phyloP scores from a whole-genome alignment of 345 rosid species.

The Eucalyptus erythrocorys region DNA sequence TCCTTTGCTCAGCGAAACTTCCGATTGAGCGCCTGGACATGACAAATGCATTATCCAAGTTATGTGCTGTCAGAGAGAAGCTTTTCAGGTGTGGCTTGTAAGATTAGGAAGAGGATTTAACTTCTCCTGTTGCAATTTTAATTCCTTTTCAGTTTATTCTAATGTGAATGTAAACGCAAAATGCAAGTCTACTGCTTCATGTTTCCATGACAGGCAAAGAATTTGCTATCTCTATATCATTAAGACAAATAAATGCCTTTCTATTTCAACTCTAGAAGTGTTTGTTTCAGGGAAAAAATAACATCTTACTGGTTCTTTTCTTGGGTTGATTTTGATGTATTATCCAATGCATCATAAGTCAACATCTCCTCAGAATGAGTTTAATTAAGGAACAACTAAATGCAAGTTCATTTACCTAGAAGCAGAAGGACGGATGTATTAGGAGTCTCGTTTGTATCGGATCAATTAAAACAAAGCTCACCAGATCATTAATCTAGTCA shows the following conservation, averaged over 20 bases:
- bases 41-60: not conserved
- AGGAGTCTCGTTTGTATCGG: too few relatives aligned
- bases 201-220: rapidly evolving
- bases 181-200: not conserved
- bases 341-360: too few relatives aligned
- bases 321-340: too few relatives aligned
- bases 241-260: not conserved
- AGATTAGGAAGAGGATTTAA: not conserved
- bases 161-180: not conserved
- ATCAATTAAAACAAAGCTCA: too few relatives aligned
- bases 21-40: not conserved
- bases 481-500: too few relatives aligned
- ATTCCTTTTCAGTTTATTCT: too few relatives aligned
- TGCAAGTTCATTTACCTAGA: too few relatives aligned
- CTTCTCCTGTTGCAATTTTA: not conserved
- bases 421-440: too few relatives aligned
- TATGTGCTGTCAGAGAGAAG: not conserved
- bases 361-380: too few relatives aligned
- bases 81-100: not conserved
- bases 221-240: not conserved
- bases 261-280: not conserved
- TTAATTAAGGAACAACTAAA: too few relatives aligned
- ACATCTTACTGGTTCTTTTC: too few relatives aligned
- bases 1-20: not conserved
- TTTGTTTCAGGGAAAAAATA: too few relatives aligned